Percentiles rank a stretch among this genome's conserved stretches.
Conservation (phyloP, 2,329 filamentous ascomycete genomes). For the Penicillium sp. region DNA sequence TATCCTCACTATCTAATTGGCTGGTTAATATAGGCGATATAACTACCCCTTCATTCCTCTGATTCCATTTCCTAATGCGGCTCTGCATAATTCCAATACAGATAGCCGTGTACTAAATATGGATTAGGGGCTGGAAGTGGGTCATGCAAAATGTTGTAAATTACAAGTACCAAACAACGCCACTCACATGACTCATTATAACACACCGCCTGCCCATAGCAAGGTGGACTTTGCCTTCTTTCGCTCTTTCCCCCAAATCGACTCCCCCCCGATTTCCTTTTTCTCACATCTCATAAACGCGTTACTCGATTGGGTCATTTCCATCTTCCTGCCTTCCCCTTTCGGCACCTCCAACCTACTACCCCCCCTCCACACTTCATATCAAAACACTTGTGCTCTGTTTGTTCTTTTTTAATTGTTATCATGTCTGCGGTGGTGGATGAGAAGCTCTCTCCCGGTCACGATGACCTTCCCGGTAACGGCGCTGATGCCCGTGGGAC, state of each 20-base stretch:
- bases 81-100: too few relatives aligned
- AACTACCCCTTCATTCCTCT: too few relatives aligned
- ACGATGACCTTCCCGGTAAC: constrained; percentile 66
- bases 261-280: constrained; percentile 35
- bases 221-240: constrained; percentile 37
- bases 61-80: too few relatives aligned
- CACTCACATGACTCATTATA: constrained; percentile 25
- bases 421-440: constrained; percentile 77
- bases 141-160: too few relatives aligned
- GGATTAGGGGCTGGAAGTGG: too few relatives aligned
- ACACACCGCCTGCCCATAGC: constrained; percentile 26
- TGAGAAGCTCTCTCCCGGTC: constrained; percentile 68
- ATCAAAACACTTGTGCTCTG: constrained; percentile 1
- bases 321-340: constrained; percentile 44
- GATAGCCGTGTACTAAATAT: too few relatives aligned
- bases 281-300: constrained; percentile 37
- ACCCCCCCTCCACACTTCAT: constrained; percentile 9
- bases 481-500: constrained; percentile 67
- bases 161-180: too few relatives aligned
- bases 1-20: too few relatives aligned
- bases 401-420: constrained; percentile 58
- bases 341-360: constrained; percentile 34
- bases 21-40: too few relatives aligned
- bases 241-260: constrained; percentile 19
- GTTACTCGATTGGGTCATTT: constrained; percentile 45